A percentile compares a stretch with the other conserved stretches of the same genome.
Evolutionary conservation across 768 basidiomycete species (phyloP).

Genomic region (Floccularia luteovirens): DNA sequence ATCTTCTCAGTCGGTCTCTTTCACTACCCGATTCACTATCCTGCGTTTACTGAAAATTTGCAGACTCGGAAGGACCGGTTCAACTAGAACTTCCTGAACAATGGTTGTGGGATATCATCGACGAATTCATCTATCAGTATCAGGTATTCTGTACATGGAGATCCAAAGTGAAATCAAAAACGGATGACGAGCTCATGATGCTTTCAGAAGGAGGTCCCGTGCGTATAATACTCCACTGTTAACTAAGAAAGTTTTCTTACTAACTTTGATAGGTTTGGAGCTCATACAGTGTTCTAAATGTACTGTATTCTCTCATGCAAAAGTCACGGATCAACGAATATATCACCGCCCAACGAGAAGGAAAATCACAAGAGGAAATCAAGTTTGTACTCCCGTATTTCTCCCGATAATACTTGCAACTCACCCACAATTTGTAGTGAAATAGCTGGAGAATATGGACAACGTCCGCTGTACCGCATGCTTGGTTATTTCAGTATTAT

Average conservation of each 20-base stretch:
- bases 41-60: slow-evolving; percentile 1
- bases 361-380: slow-evolving; percentile 77
- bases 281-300: slow-evolving; percentile 96
- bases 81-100: slow-evolving; percentile 91
- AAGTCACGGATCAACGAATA: slow-evolving; percentile 95
- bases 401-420: background rate
- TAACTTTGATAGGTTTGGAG: slow-evolving; percentile 73
- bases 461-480: slow-evolving; percentile 84
- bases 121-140: slow-evolving; percentile 98
- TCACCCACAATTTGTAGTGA: slow-evolving; percentile 37
- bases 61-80: slow-evolving; percentile 93
- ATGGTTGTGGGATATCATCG: slow-evolving; percentile 98
- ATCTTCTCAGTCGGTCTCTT: slow-evolving; percentile 71
- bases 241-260: background rate
- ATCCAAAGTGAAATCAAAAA: slow-evolving; percentile 75
- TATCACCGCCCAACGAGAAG: slow-evolving; percentile 73
- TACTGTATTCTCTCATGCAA: slow-evolving; percentile 96
- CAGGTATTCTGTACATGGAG: slow-evolving; percentile 94
- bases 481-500: slow-evolving; percentile 97
- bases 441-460: slow-evolving; percentile 87
- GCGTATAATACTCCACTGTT: slow-evolving; percentile 16
- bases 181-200: slow-evolving; percentile 82
- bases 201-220: slow-evolving; percentile 69
- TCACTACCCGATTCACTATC: background rate
- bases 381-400: slow-evolving; percentile 42